A percentile compares a stretch with the other conserved stretches of the same genome.
Conservation (phyloP, 106 monocot genomes). For the Dendrobium chrysotoxum region DNA sequence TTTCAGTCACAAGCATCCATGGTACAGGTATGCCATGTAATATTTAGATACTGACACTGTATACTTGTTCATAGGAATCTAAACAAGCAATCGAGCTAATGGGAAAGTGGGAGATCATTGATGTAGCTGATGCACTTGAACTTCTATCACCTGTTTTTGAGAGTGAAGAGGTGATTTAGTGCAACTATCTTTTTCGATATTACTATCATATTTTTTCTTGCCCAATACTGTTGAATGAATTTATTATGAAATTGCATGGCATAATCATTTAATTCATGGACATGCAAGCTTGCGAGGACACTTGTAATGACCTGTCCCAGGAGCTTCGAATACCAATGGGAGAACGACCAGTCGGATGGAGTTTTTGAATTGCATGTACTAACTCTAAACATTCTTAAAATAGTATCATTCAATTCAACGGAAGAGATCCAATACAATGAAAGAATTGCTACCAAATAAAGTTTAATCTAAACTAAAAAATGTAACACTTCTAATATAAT, state of each 20-base stretch:
- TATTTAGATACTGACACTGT: neutral
- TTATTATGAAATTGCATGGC: neutral
- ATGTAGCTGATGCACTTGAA: slow-evolving; percentile 89
- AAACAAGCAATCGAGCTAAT: slow-evolving; percentile 96
- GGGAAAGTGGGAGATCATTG: slow-evolving; percentile 91
- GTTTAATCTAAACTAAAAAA: no score
- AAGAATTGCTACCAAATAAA: no score
- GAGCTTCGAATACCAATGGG: no score
- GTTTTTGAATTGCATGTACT: no score
- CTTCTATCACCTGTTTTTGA: slow-evolving; percentile 88
- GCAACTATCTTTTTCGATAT: neutral
- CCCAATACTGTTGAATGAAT: neutral
- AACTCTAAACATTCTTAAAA: no score
- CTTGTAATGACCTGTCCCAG: no score
- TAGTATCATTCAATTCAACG: no score
- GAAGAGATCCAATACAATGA: no score
- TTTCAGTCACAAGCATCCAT: neutral
- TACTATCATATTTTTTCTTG: neutral
- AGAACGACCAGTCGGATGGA: no score
- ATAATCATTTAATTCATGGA: neutral
- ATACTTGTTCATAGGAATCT: slow-evolving; percentile 55
- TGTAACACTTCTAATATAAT: no score
- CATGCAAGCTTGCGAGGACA: no score
- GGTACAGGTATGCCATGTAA: neutral
- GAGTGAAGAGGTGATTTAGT: slow-evolving; percentile 71